These are phyloP conservation scores for Lachnellula subtilissima DNA, from an alignment of 2,329 filamentous ascomycete species.

Conservation along the genomic window DNA sequence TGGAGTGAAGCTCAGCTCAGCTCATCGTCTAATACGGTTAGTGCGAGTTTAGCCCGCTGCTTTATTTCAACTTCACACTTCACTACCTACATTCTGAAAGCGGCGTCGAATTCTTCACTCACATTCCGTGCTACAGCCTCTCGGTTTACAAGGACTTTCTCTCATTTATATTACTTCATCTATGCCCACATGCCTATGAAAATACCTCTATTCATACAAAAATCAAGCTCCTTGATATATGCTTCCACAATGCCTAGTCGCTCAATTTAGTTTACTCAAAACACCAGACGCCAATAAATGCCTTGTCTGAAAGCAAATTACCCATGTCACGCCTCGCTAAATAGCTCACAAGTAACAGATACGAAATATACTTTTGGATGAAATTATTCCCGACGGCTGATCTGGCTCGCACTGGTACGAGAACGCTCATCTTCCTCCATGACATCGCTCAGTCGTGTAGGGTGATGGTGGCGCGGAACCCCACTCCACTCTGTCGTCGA, in stretches of 20 bases:
- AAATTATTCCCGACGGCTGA: conserved; percentile 23
- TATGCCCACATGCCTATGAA: conserved; percentile 5
- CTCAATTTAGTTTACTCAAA: conserved; percentile 11
- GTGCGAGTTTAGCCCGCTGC: not conserved
- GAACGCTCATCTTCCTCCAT: conserved; percentile 80
- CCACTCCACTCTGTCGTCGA: conserved; percentile 56
- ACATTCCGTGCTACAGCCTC: conserved; percentile 13
- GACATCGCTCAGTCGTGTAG: conserved; percentile 83
- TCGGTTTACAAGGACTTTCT: not conserved
- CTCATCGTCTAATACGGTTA: not conserved
- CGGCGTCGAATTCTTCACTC: conserved; percentile 3
- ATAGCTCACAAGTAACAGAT: not conserved
- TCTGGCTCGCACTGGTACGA: conserved; percentile 54
- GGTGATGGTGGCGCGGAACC: conserved; percentile 79
- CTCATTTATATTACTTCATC: conserved; percentile 4
- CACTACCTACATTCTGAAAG: not conserved
- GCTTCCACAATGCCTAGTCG: conserved; percentile 6
- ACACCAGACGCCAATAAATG: conserved; percentile 12
- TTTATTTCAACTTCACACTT: not conserved
- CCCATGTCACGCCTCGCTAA: not conserved
- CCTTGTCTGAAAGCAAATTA: not conserved
- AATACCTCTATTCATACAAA: conserved; percentile 12
- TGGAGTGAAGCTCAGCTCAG: not conserved
- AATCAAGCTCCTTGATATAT: conserved; percentile 4
- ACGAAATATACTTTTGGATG: not conserved